Evolutionary conservation across 805 yeast species (phyloP).

Genomic region (Kodamaea nitidulidarum): DNA sequence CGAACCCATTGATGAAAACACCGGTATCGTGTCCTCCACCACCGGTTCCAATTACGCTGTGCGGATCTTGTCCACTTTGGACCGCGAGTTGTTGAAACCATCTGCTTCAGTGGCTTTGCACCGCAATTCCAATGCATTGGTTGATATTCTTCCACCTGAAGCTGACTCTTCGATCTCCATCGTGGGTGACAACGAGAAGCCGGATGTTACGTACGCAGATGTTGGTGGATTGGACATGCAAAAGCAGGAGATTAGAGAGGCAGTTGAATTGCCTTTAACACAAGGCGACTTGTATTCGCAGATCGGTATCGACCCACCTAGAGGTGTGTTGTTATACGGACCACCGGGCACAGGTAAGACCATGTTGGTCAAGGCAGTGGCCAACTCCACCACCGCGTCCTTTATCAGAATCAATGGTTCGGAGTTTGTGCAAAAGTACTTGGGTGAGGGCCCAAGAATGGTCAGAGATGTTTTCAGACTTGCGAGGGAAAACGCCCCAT

Average conservation of each 20-base stretch:
- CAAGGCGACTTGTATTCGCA: constrained; percentile 95
- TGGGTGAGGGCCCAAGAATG: constrained; percentile 99
- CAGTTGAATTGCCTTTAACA: constrained; percentile 93
- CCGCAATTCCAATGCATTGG: constrained; percentile 97
- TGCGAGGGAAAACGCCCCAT: constrained; percentile 96
- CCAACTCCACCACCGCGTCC: constrained; percentile 91
- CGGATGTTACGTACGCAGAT: constrained; percentile 91
- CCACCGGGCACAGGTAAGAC: constrained; percentile 99
- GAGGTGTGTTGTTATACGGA: constrained; percentile 96
- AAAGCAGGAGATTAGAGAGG: constrained; percentile 97
- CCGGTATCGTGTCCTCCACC: constrained; percentile 95
- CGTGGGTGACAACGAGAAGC: constrained; percentile 90
- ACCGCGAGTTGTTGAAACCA: constrained; percentile 89
- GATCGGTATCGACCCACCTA: constrained; percentile 98
- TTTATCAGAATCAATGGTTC: constrained; percentile 97
- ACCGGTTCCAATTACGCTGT: constrained; percentile 98
- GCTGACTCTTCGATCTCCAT: constrained; percentile 96
- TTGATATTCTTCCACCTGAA: constrained; percentile 96
- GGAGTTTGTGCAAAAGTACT: constrained; percentile 94
- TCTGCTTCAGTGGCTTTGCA: constrained; percentile 95
- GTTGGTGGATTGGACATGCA: constrained; percentile 99
- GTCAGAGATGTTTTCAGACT: constrained; percentile 96
- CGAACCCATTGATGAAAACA: constrained; percentile 94
- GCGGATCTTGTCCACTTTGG: constrained; percentile 88
- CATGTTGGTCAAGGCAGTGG: constrained; percentile 98